Evolutionary conservation across 805 yeast genomes (phyloP), one percentile per base, ranked within the genome.

Genomic region (Schizosaccharomyces osmophilus): DNA sequence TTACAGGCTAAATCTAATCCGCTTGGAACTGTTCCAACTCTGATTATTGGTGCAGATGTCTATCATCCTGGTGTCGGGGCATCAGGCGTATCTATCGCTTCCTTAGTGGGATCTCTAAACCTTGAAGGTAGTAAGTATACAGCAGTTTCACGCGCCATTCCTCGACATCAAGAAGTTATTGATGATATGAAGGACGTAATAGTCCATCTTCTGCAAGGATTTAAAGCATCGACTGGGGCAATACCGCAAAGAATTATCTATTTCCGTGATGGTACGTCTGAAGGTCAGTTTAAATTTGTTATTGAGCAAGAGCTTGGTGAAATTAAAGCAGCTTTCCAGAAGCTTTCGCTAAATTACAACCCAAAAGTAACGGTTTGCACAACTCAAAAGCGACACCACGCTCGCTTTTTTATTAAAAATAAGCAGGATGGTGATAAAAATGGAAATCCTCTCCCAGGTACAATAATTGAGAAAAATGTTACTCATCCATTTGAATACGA

Each of bases 211-310:
- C 36, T 63, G 31, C 48, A 51, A 13, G 51, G 61, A 48, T 63
- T 54, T 42, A 62, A 64, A 19, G 62, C 64, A 29, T 62, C 60
- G 60, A 66, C 67, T 45, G 66, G 67, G 5, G 64, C 65, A 41
- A 55, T 68, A 24, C 73, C 73, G 15, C 45, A 62, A 43, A 63
- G 63, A 19, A 67, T 70, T 60, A 51, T 70, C 5, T 68, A 69
- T 58, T 70, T 69, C 65, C 69, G 73, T 62, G 73, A 70, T 64
- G 73, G 73, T 64, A 72, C 71, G 26, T 68, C 72, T 19, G 65
- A 68, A 55, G 73, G 73, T 45, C 73, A 70, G 63, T 70, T 69
- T 48, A 63, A 65, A 59, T 66, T 64, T 9, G 65, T 71, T 19
- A 61, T 70, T 41, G 69, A 69, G 61, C 66, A 64, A 26, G 73